Evolutionary conservation across 768 basidiomycete genomes (phyloP).

Genomic region (Daedaleopsis sinensis): DNA sequence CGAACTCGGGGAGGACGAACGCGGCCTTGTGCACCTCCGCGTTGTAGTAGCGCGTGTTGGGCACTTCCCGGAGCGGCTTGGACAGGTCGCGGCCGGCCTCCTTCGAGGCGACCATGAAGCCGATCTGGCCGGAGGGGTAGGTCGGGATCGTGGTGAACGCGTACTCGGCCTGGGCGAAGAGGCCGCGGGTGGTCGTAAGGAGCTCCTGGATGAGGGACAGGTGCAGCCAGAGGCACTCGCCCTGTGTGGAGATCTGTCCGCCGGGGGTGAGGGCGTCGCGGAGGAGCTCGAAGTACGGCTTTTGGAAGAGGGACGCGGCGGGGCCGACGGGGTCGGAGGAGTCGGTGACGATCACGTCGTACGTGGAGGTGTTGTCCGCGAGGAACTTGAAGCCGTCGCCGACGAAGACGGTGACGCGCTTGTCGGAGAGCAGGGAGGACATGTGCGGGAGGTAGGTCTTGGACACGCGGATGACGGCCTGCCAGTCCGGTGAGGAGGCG

Average conservation of each 20-base stretch:
- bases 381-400: conserved; percentile 99
- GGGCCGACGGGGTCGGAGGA: conserved; percentile 98
- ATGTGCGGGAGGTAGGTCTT: conserved; percentile 94
- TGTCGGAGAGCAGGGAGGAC: conserved; percentile 78
- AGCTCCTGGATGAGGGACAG: conserved; percentile 83
- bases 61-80: conserved; percentile 72
- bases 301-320: conserved; percentile 91
- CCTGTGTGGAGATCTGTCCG: conserved; percentile 94
- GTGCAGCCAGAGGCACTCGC: conserved; percentile 95
- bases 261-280: conserved; percentile 88
- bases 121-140: conserved; percentile 98
- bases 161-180: conserved; percentile 87
- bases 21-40: conserved; percentile 76
- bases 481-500: not conserved
- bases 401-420: conserved; percentile 81
- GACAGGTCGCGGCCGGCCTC: conserved; percentile 68
- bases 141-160: conserved; percentile 97
- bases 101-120: conserved; percentile 89
- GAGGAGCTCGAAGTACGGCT: conserved; percentile 95
- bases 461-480: conserved; percentile 95
- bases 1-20: conserved; percentile 95
- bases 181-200: conserved; percentile 60
- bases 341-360: conserved; percentile 99
- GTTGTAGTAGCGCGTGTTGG: conserved; percentile 84
- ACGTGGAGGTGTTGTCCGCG: conserved; percentile 79